A percentile compares a stretch with the other conserved stretches of the same genome.
phyloP scores from a whole-genome alignment of 169 alveolate species.

The Perkinsus olseni region DNA sequence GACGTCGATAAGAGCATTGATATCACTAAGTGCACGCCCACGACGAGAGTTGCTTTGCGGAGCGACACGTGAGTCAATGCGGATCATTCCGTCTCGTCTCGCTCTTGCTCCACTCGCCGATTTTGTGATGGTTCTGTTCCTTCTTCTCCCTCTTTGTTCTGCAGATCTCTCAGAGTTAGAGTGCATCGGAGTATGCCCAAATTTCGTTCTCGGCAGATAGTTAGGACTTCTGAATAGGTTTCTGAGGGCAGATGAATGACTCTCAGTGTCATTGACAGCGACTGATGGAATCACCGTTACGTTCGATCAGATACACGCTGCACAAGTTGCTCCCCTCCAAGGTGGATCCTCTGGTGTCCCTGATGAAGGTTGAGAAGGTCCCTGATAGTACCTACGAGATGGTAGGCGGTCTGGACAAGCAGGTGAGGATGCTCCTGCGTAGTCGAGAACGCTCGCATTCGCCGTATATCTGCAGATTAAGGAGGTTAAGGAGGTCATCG shows the following conservation, averaged over 20 bases:
- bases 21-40: slow-evolving; percentile 80
- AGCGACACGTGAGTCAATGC: slow-evolving; percentile 41
- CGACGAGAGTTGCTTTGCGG: slow-evolving; percentile 82
- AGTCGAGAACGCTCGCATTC: not conserved
- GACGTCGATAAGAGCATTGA: slow-evolving; percentile 79
- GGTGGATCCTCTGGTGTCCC: slow-evolving; percentile 96
- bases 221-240: not conserved
- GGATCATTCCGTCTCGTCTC: not conserved
- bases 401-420: slow-evolving; percentile 98
- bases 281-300: slow-evolving; percentile 41
- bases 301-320: slow-evolving; percentile 66
- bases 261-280: not conserved
- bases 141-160: not conserved
- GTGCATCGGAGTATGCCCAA: not conserved
- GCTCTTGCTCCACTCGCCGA: not conserved
- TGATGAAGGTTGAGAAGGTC: slow-evolving; percentile 99
- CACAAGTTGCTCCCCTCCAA: slow-evolving; percentile 92
- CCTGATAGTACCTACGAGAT: slow-evolving; percentile 98
- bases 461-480: slow-evolving; percentile 28
- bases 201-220: not conserved
- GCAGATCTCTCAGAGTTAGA: not conserved
- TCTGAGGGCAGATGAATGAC: not conserved
- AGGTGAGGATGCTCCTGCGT: slow-evolving; percentile 49
- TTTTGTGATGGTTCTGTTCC: not conserved
- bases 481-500: slow-evolving; percentile 98